Conservation (phyloP, 2,329 filamentous ascomycete species). For the Fusarium euwallaceae region DNA sequence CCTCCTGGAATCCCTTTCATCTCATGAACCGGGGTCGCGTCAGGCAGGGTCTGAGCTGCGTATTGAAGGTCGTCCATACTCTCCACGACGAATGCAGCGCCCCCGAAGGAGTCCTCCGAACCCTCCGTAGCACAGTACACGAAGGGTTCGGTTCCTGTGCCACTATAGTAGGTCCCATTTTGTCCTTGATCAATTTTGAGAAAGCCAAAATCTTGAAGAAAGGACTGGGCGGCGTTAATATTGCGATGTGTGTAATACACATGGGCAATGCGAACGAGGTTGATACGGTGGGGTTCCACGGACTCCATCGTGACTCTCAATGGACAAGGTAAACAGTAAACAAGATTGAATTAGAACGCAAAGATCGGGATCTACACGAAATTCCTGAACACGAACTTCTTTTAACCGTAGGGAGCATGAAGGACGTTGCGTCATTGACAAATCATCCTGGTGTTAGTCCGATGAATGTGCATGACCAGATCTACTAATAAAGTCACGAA, state of each 20-base stretch:
- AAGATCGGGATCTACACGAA: no score
- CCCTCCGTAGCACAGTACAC: constrained; percentile 67
- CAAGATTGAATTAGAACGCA: no score
- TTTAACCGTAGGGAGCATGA: no score
- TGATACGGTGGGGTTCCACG: background rate
- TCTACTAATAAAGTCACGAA: no score
- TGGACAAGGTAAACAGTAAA: background rate
- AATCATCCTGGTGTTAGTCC: no score
- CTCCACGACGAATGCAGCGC: constrained; percentile 70
- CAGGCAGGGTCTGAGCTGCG: constrained; percentile 61
- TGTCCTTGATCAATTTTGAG: constrained; percentile 52
- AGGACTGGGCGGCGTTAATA: constrained; percentile 56
- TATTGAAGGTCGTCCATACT: constrained; percentile 66
- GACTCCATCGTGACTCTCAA: background rate
- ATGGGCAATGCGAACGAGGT: constrained; percentile 51
- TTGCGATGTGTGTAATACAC: constrained; percentile 63
- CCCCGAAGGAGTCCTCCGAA: constrained; percentile 65
- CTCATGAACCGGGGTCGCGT: constrained; percentile 63
- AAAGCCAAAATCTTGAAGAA: constrained; percentile 65
- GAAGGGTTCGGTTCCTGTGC: constrained; percentile 72
- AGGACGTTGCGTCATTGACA: no score
- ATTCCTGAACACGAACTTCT: no score
- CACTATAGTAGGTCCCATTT: constrained; percentile 58
- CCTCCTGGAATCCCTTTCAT: constrained; percentile 63
- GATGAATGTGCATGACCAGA: no score